Percentiles rank a stretch among this genome's conserved stretches.
These are phyloP conservation scores for Helianthus annuus DNA, from an alignment of 129 eudicot species.

Conservation along the genomic window HanXRQr2.0-SUNRISE NC_035440.2:110419651-110420150, in stretches of 20 bases:
- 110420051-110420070: not conserved
- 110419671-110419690: not conserved
- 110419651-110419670: too few species aligned
- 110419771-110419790: conserved; percentile 31
- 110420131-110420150: too few species aligned
- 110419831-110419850: conserved; percentile 73
- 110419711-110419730: not conserved
- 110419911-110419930: not conserved
- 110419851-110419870: not conserved
- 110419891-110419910: not conserved
- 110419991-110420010: conserved; percentile 80
- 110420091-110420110: not conserved
- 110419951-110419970: conserved; percentile 83
- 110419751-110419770: not conserved
- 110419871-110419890: not conserved
- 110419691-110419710: not conserved
- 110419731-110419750: not conserved
- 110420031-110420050: conserved; percentile 51
- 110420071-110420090: conserved; percentile 16
- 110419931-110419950: conserved; percentile 32
- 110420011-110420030: conserved; percentile 67
- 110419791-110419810: conserved; percentile 76
- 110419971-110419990: conserved; percentile 76
- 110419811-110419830: conserved; percentile 97
- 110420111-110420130: not conserved